Evolutionary conservation across 2,329 filamentous ascomycete species (phyloP), one percentile per base, ranked within the genome.

Genomic region (Cordyceps javanica): DNA sequence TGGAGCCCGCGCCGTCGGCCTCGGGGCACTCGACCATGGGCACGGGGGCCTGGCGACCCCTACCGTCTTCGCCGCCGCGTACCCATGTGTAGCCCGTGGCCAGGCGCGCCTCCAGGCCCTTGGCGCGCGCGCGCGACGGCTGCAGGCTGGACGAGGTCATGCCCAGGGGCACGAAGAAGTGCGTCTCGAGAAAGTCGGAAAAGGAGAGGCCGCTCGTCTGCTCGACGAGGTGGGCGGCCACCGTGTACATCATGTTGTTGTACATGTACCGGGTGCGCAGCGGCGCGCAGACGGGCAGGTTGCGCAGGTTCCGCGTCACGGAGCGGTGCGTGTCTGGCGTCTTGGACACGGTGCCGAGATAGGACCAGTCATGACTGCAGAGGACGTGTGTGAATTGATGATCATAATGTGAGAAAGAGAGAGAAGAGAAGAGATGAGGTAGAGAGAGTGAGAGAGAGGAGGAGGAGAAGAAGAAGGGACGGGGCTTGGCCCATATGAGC

Each of bases 211-310:
- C 54, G 5, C 42, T 62, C 21, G 53, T 62, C 1, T 55, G 32
- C 53, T 69, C 64, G 1, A 69, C 62, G 9, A 69, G 58, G 45
- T 68, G 54, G 1, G 62, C 60, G 3, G 64, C 62, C 3, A 58
- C 66, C 1, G 66, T 68, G 48, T 63, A 69, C 66, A 69, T 68
- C 60, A 67, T 63, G 45, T 67, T 69, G 57, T 60, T 64, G 58
- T 68, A 68, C 16, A 65, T 59, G 54, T 63, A 66, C 49, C 60
- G 61, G 19, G 60, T 59, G 6, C 66, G 63, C 0, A 65, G 53
- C 0, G 67, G 66, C 6, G 63, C 63, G 5, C 60, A 61, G 2
- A 63, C 36, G 3, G 58, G 46, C n/a, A 69, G 59, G 49, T 68
- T 68, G 13, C 66, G 62, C 34, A 69, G 50, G 26, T 68, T 69